Evolutionary conservation across 2,329 filamentous ascomycete genomes (phyloP).

Genomic region (Monosporascus sp.): DNA sequence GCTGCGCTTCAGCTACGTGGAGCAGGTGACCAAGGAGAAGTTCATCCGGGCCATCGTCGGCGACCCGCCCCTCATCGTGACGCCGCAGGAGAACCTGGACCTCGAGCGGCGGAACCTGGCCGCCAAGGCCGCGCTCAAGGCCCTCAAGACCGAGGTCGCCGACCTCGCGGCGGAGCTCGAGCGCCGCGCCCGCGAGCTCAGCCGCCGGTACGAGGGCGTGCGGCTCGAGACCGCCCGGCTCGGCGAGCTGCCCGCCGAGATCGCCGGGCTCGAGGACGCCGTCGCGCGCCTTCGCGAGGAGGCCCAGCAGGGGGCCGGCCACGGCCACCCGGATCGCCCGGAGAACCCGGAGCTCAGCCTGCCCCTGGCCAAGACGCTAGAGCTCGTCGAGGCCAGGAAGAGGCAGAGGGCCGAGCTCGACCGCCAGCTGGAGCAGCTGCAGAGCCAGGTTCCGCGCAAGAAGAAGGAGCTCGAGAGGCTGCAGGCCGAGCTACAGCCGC

Average conservation of each 20-base stretch:
- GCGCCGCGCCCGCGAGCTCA: slow-evolving; percentile 53
- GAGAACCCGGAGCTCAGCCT: slow-evolving; percentile 42
- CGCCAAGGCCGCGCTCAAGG: slow-evolving; percentile 71
- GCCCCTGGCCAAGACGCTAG: slow-evolving; percentile 52
- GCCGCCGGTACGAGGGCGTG: slow-evolving; percentile 46
- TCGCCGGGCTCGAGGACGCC: slow-evolving; percentile 41
- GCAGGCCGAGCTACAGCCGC: slow-evolving; percentile 59
- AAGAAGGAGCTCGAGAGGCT: slow-evolving; percentile 62
- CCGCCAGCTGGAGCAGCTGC: slow-evolving; percentile 57
- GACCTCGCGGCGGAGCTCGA: slow-evolving; percentile 71
- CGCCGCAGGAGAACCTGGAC: slow-evolving; percentile 73
- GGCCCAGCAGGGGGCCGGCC: background rate
- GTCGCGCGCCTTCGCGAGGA: slow-evolving; percentile 40
- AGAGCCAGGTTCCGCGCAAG: slow-evolving; percentile 59
- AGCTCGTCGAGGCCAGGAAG: slow-evolving; percentile 46
- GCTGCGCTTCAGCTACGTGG: slow-evolving; percentile 92
- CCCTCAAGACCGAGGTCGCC: slow-evolving; percentile 73
- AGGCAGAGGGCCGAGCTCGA: slow-evolving; percentile 52
- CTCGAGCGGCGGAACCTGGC: slow-evolving; percentile 64
- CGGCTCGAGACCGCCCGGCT: slow-evolving; percentile 44
- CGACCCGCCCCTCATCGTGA: slow-evolving; percentile 81
- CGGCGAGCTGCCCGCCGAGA: slow-evolving; percentile 46
- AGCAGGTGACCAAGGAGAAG: slow-evolving; percentile 98
- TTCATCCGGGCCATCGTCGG: slow-evolving; percentile 91
- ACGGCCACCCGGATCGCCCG: slow-evolving; percentile 31